Conservation (phyloP, 805 yeast species). For the Suhomyces sp. region DNA sequence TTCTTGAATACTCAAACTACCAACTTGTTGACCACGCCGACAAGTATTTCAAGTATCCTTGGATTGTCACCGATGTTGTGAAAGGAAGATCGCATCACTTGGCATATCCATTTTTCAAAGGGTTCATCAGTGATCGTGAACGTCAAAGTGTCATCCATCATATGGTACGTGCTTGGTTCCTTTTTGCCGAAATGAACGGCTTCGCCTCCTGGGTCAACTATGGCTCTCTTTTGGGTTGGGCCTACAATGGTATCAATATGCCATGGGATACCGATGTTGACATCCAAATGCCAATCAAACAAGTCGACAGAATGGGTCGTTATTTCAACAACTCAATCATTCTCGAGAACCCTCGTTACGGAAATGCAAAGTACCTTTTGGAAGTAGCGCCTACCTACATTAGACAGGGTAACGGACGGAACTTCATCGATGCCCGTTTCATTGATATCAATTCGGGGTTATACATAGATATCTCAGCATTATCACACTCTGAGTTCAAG, state of each 20-base stretch:
- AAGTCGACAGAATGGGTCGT: slow-evolving; percentile 43
- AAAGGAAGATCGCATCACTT: slow-evolving; percentile 32
- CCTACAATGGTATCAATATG: slow-evolving; percentile 51
- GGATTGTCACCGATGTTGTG: slow-evolving; percentile 37
- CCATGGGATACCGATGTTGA: slow-evolving; percentile 62
- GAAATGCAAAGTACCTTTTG: slow-evolving; percentile 20
- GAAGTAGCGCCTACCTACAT: slow-evolving; percentile 22
- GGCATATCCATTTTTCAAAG: slow-evolving; percentile 36
- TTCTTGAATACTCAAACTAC: slow-evolving; percentile 26
- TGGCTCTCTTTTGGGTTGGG: slow-evolving; percentile 44
- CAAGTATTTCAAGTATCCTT: slow-evolving; percentile 39
- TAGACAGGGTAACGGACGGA: slow-evolving; percentile 54
- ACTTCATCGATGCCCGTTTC: slow-evolving; percentile 55
- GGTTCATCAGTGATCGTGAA: slow-evolving; percentile 13
- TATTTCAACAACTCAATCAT: slow-evolving; percentile 43
- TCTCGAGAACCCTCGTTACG: slow-evolving; percentile 35
- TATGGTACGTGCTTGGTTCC: slow-evolving; percentile 44
- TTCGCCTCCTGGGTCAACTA: slow-evolving; percentile 42
- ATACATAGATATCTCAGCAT: slow-evolving; percentile 42
- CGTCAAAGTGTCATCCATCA: slow-evolving; percentile 39
- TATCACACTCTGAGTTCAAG: slow-evolving; percentile 24
- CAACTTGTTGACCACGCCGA: slow-evolving; percentile 22
- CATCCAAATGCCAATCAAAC: slow-evolving; percentile 46
- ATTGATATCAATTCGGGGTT: slow-evolving; percentile 48
- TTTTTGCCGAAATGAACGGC: slow-evolving; percentile 40